A percentile compares a stretch with the other conserved stretches of the same genome.
These are phyloP conservation scores for Sporothrix pallida DNA, from an alignment of 2,329 filamentous ascomycete species.

Conservation along the genomic window DNA sequence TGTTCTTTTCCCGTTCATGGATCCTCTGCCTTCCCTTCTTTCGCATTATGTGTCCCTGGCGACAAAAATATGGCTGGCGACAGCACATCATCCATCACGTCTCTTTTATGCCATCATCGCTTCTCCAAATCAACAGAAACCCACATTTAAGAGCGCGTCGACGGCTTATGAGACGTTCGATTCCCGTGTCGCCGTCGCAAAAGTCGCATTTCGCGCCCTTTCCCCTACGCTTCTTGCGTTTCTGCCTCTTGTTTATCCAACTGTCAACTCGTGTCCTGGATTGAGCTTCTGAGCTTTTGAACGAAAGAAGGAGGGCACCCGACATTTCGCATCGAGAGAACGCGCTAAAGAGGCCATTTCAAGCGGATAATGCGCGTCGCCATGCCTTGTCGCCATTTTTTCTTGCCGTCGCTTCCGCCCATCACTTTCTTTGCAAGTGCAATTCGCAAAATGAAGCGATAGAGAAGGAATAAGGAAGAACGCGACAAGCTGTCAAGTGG, in stretches of 20 bases:
- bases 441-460: background rate
- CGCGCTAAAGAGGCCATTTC: background rate
- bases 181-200: slow-evolving; percentile 1
- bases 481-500: slow-evolving; percentile 7
- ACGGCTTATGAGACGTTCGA: background rate
- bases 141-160: slow-evolving; percentile 29
- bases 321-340: background rate
- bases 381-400: background rate
- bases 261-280: background rate
- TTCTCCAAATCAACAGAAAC: slow-evolving; percentile 1
- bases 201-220: background rate
- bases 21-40: background rate
- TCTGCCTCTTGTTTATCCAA: background rate
- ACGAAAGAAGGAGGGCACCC: background rate
- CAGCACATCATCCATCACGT: background rate
- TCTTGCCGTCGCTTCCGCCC: background rate
- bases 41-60: background rate
- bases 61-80: background rate
- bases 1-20: background rate
- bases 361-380: background rate
- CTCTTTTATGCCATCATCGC: background rate
- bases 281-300: background rate
- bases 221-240: background rate
- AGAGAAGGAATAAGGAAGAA: background rate
- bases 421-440: background rate